Evolutionary conservation across 768 basidiomycete genomes (phyloP), one percentile per base, ranked within the genome.

Genomic region (Rubroboletus satanas): DNA sequence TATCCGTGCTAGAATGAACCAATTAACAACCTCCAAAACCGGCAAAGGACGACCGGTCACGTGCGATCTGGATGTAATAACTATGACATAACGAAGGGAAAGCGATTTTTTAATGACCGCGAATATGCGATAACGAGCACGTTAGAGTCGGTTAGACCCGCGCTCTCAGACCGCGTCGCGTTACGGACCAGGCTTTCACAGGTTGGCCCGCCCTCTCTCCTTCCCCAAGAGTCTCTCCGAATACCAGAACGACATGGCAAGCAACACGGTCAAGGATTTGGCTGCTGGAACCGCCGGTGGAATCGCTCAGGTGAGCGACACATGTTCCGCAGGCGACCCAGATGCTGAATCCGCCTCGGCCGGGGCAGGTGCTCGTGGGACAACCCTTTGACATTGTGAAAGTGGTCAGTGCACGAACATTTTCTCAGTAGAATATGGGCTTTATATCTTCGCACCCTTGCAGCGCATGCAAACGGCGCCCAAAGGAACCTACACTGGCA

Each of bases 371-470:
- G 56, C 78, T 93, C 44, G 91, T 93, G 45, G 93, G 92, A 45
- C 91, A 96, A 71, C 94, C 94, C 12, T 98, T 98, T 72, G 94
- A 98, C 72, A 94, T 96, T 60, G 90, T 94, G 75, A 97, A 97
- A 86, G 91, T 94, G 74, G 91, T 93, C 67, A 68, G 89, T 83
- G 35, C 47, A 51, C 18, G 33, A 14, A 35, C 38, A 12, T 51
- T 35, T 52, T 7, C 28, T 48, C 39, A 21, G 18, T n/a, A 15
- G 44, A 38, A 21, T 26, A 36, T 21, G 23, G 32, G 17, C 56
- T 61, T 57, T 43, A 56, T 48, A 48, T 47, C 52, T 60, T 54
- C 55, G 33, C 51, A 26, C 49, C 52, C 33, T 54, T 33, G 57
- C 67, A 93, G 92, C 84, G 94, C 56, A 93, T 96, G 87, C 94